phyloP scores from a whole-genome alignment of 73 alveolate genomes.

The Tetrahymena malaccensis region DNA sequence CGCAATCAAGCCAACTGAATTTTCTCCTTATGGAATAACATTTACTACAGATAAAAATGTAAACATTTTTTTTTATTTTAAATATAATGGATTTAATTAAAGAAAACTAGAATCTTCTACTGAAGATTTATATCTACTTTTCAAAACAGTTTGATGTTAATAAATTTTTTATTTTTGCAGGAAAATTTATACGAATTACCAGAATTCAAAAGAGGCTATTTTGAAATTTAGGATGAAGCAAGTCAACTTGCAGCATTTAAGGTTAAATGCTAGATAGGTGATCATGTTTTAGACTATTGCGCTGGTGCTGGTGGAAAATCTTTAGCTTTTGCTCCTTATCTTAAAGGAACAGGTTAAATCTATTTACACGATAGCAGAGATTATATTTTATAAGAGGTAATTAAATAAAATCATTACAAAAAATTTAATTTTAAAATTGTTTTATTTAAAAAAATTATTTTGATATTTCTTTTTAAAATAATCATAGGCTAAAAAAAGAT shows the following conservation, averaged over 20 bases:
- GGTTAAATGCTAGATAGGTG: conserved; percentile 66
- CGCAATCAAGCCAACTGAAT: conserved; percentile 38
- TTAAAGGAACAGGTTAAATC: conserved; percentile 33
- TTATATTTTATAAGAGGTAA: conserved; percentile 18
- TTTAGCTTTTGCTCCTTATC: conserved; percentile 46
- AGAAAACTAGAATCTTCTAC: neutral
- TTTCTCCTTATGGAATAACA: conserved; percentile 58
- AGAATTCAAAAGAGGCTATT: conserved; percentile 57
- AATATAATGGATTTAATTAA: neutral
- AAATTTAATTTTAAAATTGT: neutral
- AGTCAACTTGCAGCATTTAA: conserved; percentile 62
- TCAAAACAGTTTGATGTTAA: neutral
- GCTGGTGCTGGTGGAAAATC: conserved; percentile 67
- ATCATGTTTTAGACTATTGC: conserved; percentile 65
- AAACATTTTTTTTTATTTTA: neutral
- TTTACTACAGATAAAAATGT: conserved; percentile 43
- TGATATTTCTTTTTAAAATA: neutral
- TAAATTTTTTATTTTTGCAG: neutral
- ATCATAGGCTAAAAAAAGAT: conserved; percentile 55
- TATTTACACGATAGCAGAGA: conserved; percentile 44
- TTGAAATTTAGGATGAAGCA: conserved; percentile 77
- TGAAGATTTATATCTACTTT: neutral
- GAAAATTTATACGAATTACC: conserved; percentile 36
- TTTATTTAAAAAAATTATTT: too few species aligned
- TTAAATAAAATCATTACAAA: neutral